A percentile compares a stretch with the other conserved stretches of the same genome.
Evolutionary conservation across 768 basidiomycete genomes (phyloP).

Genomic region (Candolleomyces eurysporus): DNA sequence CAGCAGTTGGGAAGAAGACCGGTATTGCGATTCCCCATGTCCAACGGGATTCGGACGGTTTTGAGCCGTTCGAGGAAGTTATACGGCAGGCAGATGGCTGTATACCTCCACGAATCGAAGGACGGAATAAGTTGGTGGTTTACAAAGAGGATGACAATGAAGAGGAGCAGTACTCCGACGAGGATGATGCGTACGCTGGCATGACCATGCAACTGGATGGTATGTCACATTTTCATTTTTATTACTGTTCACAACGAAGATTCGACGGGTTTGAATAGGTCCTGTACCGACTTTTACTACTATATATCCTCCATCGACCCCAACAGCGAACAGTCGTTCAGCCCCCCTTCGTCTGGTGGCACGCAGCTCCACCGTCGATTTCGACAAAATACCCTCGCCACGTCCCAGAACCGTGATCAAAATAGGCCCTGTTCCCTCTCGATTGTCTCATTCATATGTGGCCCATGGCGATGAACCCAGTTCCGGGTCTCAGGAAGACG

Average conservation of each 20-base stretch:
- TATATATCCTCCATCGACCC: slow-evolving; percentile 38
- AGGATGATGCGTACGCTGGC: slow-evolving; percentile 59
- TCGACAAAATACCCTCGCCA: slow-evolving; percentile 64
- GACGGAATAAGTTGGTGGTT: slow-evolving; percentile 41
- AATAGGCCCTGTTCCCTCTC: slow-evolving; percentile 39
- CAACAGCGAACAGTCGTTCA: slow-evolving; percentile 36
- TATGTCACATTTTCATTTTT: slow-evolving; percentile 29
- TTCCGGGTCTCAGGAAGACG: slow-evolving; percentile 25
- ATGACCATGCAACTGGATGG: slow-evolving; percentile 81
- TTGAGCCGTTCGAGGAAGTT: slow-evolving; percentile 77
- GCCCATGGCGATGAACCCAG: slow-evolving; percentile 28
- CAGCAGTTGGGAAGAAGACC: slow-evolving; percentile 77
- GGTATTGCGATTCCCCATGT: slow-evolving; percentile 68
- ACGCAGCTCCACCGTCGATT: slow-evolving; percentile 54
- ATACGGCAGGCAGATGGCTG: slow-evolving; percentile 66
- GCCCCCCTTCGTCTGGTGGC: slow-evolving; percentile 42
- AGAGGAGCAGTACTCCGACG: slow-evolving; percentile 20
- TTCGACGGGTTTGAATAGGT: slow-evolving; percentile 21
- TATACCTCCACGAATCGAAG: slow-evolving; percentile 55
- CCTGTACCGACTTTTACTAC: slow-evolving; percentile 41
- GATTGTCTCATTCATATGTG: slow-evolving; percentile 33
- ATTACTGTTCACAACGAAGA: background rate
- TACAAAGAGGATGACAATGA: slow-evolving; percentile 39
- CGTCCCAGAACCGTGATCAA: slow-evolving; percentile 34
- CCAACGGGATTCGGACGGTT: slow-evolving; percentile 75